Evolutionary conservation across 495 filamentous ascomycete genomes (phyloP), one percentile per base, ranked within the genome.

Genomic region (Daldinia concentrica): DNA sequence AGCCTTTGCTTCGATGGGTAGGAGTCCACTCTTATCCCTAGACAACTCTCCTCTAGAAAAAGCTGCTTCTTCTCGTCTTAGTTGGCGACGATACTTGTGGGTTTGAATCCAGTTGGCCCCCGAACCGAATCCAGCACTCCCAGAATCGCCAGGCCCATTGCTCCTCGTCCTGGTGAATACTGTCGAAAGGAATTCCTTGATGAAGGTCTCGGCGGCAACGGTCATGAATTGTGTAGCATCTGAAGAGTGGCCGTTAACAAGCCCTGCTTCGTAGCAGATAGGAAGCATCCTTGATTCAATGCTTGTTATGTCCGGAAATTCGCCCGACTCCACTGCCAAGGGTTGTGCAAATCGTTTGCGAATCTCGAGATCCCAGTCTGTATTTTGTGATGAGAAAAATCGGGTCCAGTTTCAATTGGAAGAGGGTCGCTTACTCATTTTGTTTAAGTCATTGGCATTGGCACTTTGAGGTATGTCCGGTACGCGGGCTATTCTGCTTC

Each of bases 201-300:
- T 90, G 74, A 91, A 97, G 0, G 91, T 93, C 79, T 99, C 95
- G 3, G 93, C 92, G 2, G 95, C 95, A 48, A 93, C 89, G 24
- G 92, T 91, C 89, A 99, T 91, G 77, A 95, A 93, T 58, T 92
- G 90, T 6, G 94, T 89, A 36, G 92, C 92, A 29, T 92, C 88
- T 6, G 89, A 76, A 6, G 87, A 82, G 67, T 92, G 87, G 3
- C 94, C 93, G 24, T 86, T 86, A n/a, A 86, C 85, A 4, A 99
- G 87, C 0, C 94, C 95, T 67, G 92, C 87, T 79, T 97, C 95
- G 80, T 97, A 97, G 80, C 93, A 97, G 70, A 98, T 95, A 8
- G 95, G 94, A 17, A 93, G 84, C 91, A 98, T 96, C 63, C 94
- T 92, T 19, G 88, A 85, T 72, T 92, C 86, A 69, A 99, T 92